phyloP scores from a whole-genome alignment of 2,329 filamentous ascomycete genomes.

The Diplocarpon rosae region DNA sequence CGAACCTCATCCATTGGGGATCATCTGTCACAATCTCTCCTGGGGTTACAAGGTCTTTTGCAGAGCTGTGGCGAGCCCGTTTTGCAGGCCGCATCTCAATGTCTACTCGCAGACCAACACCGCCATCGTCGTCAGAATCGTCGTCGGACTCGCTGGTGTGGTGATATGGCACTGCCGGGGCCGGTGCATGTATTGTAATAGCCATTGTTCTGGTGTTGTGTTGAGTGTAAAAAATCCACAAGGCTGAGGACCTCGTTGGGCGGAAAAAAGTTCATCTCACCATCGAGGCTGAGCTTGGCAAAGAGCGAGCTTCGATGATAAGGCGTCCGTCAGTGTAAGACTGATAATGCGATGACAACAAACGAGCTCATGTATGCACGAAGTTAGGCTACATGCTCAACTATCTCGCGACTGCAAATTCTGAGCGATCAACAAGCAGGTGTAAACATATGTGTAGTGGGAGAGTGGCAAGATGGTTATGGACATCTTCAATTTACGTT shows the following conservation, averaged over 20 bases:
- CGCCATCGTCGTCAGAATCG: constrained; percentile 26
- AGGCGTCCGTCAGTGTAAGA: no score
- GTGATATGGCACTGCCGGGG: constrained; percentile 18
- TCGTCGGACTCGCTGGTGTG: constrained; percentile 19
- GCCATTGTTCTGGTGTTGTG: constrained; percentile 19
- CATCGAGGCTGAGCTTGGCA: no score
- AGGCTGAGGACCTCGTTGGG: constrained; percentile 1
- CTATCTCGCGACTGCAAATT: no score
- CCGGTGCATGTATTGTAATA: constrained; percentile 27
- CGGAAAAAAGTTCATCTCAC: no score
- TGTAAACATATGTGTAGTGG: no score
- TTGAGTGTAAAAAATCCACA: neutral
- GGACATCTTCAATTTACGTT: no score
- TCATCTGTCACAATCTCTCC: constrained; percentile 82
- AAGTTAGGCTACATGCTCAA: no score
- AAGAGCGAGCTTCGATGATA: no score
- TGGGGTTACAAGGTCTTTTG: constrained; percentile 63
- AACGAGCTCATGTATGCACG: no score
- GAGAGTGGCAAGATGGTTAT: no score
- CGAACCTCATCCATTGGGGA: constrained; percentile 87
- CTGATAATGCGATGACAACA: no score
- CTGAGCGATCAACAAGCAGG: no score
- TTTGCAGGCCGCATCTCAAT: constrained; percentile 35
- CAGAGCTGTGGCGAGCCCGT: constrained; percentile 28
- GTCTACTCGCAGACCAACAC: constrained; percentile 25